Base-by-base conservation (phyloP, 768 basidiomycete species). In the Collybia sordida region DNA sequence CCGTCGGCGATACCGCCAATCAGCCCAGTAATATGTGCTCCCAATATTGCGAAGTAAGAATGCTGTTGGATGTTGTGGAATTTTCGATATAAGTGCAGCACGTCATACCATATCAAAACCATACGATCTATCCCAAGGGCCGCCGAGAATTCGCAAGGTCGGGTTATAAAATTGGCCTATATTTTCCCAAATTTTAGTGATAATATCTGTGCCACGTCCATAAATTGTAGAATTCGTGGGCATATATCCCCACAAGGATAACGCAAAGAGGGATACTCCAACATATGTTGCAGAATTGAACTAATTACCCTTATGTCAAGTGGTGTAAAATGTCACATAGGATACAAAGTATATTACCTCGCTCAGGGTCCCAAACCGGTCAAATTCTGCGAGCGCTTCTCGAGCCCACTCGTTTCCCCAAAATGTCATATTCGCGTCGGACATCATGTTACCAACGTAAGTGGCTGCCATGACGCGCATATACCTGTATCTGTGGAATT, bases 221-320 rank as follows among this genome's bases (percentile, higher is more conserved):
- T 49, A 54, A 27, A 67, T 67, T 1, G 55, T 59, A 4, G 66
- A 64, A 46, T 57, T 60, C 24, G 48, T 41, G 2, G 64, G 66
- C 66, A 67, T 67, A 43, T 67, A 64, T 1, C 64, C 61, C 60
- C 60, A 65, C n/a, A 67, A 55, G 3, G 66, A 64, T 18, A 67
- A 57, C 0, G 64, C 66, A 31, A 62, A 67, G 17, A 67, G 54
- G 6, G 62, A 59, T 1, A 67, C 66, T 6, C 66, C 64, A 0
- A 58, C 59, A 51, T 67, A 67, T 4, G 64, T 67, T 25, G 60
- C 64, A 19, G 61, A 65, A 35, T 65, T 65, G 48, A 64, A 67
- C 66, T 67, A 27, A 18, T 34, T 18, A 31, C 11, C 31, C 9
- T 11, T 12, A 4, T 23, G 14, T 24, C 18, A 43, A 15, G 11